Base-by-base conservation (phyloP, 371 early-diverging fungal genomes). In the Syncephalastrum contaminatum region DNA sequence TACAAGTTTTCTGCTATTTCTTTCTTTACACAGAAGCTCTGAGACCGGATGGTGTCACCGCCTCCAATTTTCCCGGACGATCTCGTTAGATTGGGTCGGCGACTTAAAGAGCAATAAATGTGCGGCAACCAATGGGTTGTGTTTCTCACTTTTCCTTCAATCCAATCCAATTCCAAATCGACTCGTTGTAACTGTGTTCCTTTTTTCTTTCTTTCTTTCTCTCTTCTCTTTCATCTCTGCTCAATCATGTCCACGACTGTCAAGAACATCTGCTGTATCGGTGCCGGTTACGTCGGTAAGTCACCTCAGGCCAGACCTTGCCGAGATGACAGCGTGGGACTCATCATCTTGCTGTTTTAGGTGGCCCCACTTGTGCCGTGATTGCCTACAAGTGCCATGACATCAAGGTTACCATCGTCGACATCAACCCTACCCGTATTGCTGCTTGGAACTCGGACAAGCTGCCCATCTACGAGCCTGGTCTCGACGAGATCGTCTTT, bases 211-310 rank as follows among this genome's bases (percentile, higher is more conserved):
- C 42, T 49, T 53, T 59, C 48, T 46, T 54, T 16, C 57, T 41
- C 24, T 25, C 40, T 57, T 47, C 48, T 27, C 49, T 45, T 40
- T 58, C 47, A 14, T 45, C 18, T 48, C 19, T 27, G 44, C 25
- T 24, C 36, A 50, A 41, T 30, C 22, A 57, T 42, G 43, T 72
- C 73, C 72, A 66, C 70, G 48, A 63, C 57, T 54, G 81, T 85
- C 56, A 83, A 79, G 72, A 82, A 78, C 64, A 81, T 86, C 42
- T 88, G 89, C 75, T 96, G 94, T 70, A 89, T 96, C 66, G 96
- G 96, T 64, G 96, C 96, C 62, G 96, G 96, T 54, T 96, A 96
- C 76, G 95, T 96, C 54, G 94, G 92, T 89, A 78, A 62, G 82
- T 70, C 25, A 25, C 7, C 25, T 7, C n/a, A n/a, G n/a, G n/a